A percentile compares a stretch with the other conserved stretches of the same genome.
phyloP scores from a whole-genome alignment of 169 alveolate genomes.

The Pseudocohnilembus persalinus region DNA sequence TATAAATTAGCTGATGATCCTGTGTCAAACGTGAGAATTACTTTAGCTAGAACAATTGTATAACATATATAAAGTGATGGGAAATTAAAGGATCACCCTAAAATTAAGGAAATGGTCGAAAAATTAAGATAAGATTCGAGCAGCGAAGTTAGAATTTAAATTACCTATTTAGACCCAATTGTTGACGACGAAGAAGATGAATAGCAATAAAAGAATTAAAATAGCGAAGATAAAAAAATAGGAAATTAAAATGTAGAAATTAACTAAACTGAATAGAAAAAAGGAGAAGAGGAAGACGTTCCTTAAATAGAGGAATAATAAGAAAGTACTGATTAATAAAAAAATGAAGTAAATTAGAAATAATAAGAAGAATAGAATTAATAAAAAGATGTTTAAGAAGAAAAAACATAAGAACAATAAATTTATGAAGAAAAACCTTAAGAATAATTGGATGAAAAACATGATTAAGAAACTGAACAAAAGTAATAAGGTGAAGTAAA shows the following conservation, averaged over 20 bases:
- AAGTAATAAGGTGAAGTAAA: not conserved
- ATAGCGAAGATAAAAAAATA: not conserved
- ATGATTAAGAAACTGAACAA: no score
- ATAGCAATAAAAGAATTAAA: no score
- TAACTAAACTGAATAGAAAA: no score
- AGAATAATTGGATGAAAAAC: not conserved
- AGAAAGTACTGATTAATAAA: not conserved
- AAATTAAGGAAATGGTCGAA: not conserved
- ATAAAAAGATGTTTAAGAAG: not conserved
- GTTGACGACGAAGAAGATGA: not conserved
- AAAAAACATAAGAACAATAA: not conserved
- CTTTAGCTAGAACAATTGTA: constrained; percentile 6
- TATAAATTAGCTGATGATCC: not conserved
- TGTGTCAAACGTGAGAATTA: constrained; percentile 15
- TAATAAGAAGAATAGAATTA: no score
- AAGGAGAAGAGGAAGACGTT: no score
- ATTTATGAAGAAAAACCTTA: not conserved
- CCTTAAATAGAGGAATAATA: no score
- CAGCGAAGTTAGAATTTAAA: constrained; percentile 13
- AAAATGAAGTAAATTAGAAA: not conserved
- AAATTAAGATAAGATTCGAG: not conserved
- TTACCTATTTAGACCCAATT: not conserved
- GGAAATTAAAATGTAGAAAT: no score
- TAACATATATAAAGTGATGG: not conserved
- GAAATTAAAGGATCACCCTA: not conserved